These are phyloP conservation scores for Knoxdaviesia proteae DNA, from an alignment of 2,329 filamentous ascomycete genomes.

Conservation along the genomic window DNA sequence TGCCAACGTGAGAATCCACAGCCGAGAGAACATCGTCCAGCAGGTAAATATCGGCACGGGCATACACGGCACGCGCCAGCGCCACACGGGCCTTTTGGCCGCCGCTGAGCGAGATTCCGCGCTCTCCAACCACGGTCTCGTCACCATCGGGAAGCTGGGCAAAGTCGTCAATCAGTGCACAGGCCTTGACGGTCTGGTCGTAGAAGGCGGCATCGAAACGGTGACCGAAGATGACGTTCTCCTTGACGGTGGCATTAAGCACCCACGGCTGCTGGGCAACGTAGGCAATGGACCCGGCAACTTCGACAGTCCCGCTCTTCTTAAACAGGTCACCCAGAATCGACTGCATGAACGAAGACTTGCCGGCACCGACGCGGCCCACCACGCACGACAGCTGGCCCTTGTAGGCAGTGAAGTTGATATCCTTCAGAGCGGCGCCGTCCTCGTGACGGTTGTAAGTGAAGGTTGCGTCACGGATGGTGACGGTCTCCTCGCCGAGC, in stretches of 20 bases:
- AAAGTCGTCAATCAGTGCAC: conserved; percentile 80
- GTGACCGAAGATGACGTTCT: conserved; percentile 94
- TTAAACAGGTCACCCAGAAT: conserved; percentile 89
- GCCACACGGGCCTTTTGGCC: conserved; percentile 91
- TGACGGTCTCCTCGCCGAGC: conserved; percentile 65
- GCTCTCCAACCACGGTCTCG: conserved; percentile 87
- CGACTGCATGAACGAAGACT: conserved; percentile 77
- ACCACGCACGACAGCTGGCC: conserved; percentile 86
- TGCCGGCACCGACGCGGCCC: conserved; percentile 82
- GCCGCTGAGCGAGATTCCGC: conserved; percentile 86
- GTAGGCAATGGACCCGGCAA: conserved; percentile 72
- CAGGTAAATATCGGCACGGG: conserved; percentile 86
- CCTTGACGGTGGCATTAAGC: conserved; percentile 91
- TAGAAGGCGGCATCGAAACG: conserved; percentile 88
- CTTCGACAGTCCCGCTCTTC: conserved; percentile 57
- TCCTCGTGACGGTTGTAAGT: conserved; percentile 80
- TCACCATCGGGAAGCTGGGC: conserved; percentile 84
- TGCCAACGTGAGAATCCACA: conserved; percentile 93
- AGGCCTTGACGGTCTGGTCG: conserved; percentile 77
- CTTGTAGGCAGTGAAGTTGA: conserved; percentile 77
- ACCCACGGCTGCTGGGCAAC: conserved; percentile 90
- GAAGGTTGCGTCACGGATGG: conserved; percentile 69
- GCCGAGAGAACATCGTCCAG: conserved; percentile 88
- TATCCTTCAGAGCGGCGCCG: conserved; percentile 53
- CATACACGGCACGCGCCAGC: conserved; percentile 83